A percentile compares a stretch with the other conserved stretches of the same genome.
These are phyloP conservation scores for Boletus sp. DNA, from an alignment of 768 basidiomycete species.

Conservation along the genomic window DNA sequence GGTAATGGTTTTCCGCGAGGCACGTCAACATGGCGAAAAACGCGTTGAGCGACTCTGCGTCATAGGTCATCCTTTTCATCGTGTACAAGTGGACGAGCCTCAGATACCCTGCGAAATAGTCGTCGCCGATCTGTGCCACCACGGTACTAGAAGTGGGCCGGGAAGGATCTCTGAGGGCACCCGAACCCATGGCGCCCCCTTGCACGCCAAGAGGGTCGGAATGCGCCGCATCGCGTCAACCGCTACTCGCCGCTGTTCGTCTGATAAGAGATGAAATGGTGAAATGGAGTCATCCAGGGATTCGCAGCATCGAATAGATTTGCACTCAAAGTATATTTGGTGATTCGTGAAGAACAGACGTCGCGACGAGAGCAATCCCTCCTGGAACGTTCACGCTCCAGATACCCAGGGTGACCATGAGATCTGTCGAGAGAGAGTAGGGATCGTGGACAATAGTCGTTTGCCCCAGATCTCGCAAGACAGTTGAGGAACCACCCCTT, in stretches of 20 bases:
- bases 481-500: conserved; percentile 11
- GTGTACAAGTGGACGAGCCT: conserved; percentile 8
- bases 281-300: conserved; percentile 13
- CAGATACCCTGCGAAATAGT: not conserved
- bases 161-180: conserved; percentile 11
- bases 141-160: not conserved
- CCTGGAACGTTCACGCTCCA: conserved; percentile 21
- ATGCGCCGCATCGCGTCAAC: not conserved
- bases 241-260: not conserved
- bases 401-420: conserved; percentile 11
- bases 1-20: not conserved
- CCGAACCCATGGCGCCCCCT: not conserved
- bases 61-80: conserved; percentile 1
- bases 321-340: conserved; percentile 21
- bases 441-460: conserved; percentile 12
- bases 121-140: not conserved
- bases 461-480: conserved; percentile 2
- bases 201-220: not conserved
- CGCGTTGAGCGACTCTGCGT: conserved; percentile 13
- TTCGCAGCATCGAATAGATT: conserved; percentile 10
- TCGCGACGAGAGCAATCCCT: conserved; percentile 16
- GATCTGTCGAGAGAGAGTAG: conserved; percentile 1
- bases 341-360: conserved; percentile 19
- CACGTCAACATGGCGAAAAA: conserved; percentile 14
- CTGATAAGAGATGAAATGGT: conserved; percentile 9